Base-by-base conservation (phyloP, 2,329 filamentous ascomycete species). In the Phialocephala subalpina region DNA sequence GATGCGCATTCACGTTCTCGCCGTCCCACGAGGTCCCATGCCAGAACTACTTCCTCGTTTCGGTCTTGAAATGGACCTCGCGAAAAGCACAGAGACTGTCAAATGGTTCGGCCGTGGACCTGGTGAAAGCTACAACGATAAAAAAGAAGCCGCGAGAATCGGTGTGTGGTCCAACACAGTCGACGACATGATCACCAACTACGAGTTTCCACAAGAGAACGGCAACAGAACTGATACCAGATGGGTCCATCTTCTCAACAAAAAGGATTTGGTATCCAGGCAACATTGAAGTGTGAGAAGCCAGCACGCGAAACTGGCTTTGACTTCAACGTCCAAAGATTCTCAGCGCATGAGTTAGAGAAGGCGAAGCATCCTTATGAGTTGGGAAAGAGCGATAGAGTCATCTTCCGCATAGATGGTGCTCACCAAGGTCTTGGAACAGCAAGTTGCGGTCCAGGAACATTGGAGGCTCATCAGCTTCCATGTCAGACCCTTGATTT, bases 161-260 rank as follows among this genome's bases (percentile, higher is more conserved):
- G 65, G 65, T 6, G 59, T 67, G 8, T 67, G 62, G 62, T 58
- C 65, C 22, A 62, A 35, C 22, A 40, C 74, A 0, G 77, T 88
- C 1, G 79, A 81, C 0, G 81, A 83, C 0, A 80, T 92, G 29
- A 84, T 85, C 73, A 82, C 83, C 0, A 79, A 81, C 0, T 91
- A 91, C 71, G 90, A 92, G 20, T 87, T 88, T 25, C 90, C 90
- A 0, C 90, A 92, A 74, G 90, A 92, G 71, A 87, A 84, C 60
- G 87, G 87, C 0, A 92, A 92, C 74, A 81, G 86, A 16, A 86
- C 85, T 62, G 86, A 86, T 38, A 86, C 84, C 0, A 80, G 85
- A 7, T 91, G 87, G 84, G 76, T 91, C 3, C 77, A 78, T 16
- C 64, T 83, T 7, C 72, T 66, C 16, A 74, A 75, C 27, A 74